Evolutionary conservation across 768 basidiomycete genomes (phyloP).

Genomic region (Candolleomyces aberdarensis): DNA sequence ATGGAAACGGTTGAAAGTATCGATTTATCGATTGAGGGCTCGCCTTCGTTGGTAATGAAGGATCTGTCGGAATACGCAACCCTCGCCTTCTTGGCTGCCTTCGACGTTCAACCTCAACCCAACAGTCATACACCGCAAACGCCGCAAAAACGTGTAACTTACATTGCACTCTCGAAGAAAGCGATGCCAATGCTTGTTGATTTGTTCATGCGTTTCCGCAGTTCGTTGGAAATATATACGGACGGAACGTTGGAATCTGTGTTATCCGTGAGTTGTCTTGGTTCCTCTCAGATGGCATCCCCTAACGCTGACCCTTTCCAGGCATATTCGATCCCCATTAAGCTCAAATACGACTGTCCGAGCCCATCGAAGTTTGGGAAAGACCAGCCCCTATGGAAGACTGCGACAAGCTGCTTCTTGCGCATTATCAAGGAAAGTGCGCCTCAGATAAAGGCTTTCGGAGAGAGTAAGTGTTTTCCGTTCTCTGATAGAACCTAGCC

Average conservation of each 20-base stretch:
- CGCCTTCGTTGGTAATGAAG: slow-evolving; percentile 70
- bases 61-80: slow-evolving; percentile 86
- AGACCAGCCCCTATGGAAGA: slow-evolving; percentile 91
- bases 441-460: slow-evolving; percentile 46
- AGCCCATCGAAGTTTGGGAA: slow-evolving; percentile 84
- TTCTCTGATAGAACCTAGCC: not conserved
- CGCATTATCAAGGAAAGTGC: slow-evolving; percentile 68
- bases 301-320: slow-evolving; percentile 20
- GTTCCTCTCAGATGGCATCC: not conserved
- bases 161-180: slow-evolving; percentile 86
- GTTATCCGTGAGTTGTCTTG: slow-evolving; percentile 52
- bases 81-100: slow-evolving; percentile 82
- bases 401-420: slow-evolving; percentile 80
- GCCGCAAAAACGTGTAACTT: slow-evolving; percentile 71
- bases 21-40: slow-evolving; percentile 57
- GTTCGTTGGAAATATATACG: slow-evolving; percentile 57
- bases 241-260: slow-evolving; percentile 87
- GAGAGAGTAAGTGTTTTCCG: slow-evolving; percentile 36
- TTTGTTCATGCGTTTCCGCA: slow-evolving; percentile 69
- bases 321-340: slow-evolving; percentile 90
- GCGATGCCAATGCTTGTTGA: slow-evolving; percentile 81
- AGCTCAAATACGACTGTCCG: slow-evolving; percentile 94
- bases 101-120: slow-evolving; percentile 48
- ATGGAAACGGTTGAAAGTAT: slow-evolving; percentile 68
- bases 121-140: slow-evolving; percentile 40